Evolutionary conservation across 805 yeast genomes (phyloP), one percentile per base, ranked within the genome.

Genomic region (Yarrowia divulgata): DNA sequence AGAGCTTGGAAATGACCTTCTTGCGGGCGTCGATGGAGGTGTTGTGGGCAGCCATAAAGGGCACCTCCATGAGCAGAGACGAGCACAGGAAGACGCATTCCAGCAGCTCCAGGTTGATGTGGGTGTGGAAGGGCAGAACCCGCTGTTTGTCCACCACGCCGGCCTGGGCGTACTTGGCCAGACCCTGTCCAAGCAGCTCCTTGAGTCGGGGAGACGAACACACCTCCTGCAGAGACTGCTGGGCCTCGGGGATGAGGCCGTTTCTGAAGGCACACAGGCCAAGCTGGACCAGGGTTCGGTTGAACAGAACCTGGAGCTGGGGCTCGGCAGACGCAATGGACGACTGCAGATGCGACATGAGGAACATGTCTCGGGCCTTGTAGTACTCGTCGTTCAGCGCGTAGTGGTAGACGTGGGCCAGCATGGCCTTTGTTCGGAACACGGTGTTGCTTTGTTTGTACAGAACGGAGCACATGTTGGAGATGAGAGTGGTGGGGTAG

Each of bases 61-160:
- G 99, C 71, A 95, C 88, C 83, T 96, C 99, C 73, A 91, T 86
- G 77, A 95, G 85, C 80, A 95, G 83, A 39, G 97, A 91, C 70
- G 91, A 84, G 13, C 98, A 95, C 83, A 93, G 86, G 84, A 90
- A 94, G 60, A 91, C 97, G 78, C 96, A 90, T 81, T 95, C 99
- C 73, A 95, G 85, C 76, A 95, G 87, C 83, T 96, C 98, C 75
- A 94, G 83, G 81, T 95, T 95, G 79, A 95, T 94, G 81, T 95
- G 99, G 90, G 92, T 93, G 82, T 95, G 99, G 89, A 90, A 95
- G 70, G 99, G 99, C 78, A 95, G 84, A 78, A 93, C 85, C 78
- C 93, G 88, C 80, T 89, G 94, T 75, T 84, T 87, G 76, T 90
- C 97, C 34, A 87, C 78, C 18, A 84, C 82, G 18, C 70, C 72